Percentiles rank a stretch among this genome's conserved stretches.
Evolutionary conservation across 2,329 filamentous ascomycete genomes (phyloP).

Genomic region (Gnomoniopsis smithogilvyi): DNA sequence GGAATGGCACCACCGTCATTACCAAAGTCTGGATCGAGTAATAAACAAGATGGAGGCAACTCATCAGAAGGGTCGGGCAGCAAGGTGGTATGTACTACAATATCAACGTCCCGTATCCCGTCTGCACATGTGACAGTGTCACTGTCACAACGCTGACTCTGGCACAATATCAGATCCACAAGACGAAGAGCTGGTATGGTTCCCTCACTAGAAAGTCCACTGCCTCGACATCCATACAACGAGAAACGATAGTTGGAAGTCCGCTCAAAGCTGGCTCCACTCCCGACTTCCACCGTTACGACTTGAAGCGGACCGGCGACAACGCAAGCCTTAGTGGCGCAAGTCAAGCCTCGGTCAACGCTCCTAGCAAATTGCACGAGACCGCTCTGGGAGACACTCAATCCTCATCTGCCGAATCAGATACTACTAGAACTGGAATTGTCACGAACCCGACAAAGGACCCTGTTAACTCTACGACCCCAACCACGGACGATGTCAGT

Average conservation of each 20-base stretch:
- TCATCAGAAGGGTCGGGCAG: background rate
- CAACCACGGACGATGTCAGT: background rate
- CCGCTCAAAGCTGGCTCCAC: conserved; percentile 44
- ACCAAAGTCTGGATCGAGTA: conserved; percentile 5
- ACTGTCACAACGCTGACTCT: background rate
- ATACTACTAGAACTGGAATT: background rate
- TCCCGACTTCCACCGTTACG: conserved; percentile 50
- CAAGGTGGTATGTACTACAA: conserved; percentile 7
- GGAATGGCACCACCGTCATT: conserved; percentile 5
- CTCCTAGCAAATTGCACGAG: conserved; percentile 30
- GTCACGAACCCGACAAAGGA: background rate
- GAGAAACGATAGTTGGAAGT: conserved; percentile 58
- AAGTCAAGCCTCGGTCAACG: conserved; percentile 26
- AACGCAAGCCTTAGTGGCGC: conserved; percentile 28
- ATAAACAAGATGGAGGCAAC: conserved; percentile 7
- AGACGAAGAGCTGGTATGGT: conserved; percentile 60
- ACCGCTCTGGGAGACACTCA: conserved; percentile 12
- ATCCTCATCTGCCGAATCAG: background rate
- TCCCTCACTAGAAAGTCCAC: conserved; percentile 60
- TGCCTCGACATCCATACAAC: conserved; percentile 57
- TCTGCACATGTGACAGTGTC: background rate
- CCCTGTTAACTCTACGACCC: background rate
- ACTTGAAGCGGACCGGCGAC: conserved; percentile 37
- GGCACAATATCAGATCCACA: conserved; percentile 38
- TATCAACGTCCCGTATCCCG: background rate